Conservation (phyloP, 2,329 filamentous ascomycete species). For the Sarocladiaceae sp. region DNA sequence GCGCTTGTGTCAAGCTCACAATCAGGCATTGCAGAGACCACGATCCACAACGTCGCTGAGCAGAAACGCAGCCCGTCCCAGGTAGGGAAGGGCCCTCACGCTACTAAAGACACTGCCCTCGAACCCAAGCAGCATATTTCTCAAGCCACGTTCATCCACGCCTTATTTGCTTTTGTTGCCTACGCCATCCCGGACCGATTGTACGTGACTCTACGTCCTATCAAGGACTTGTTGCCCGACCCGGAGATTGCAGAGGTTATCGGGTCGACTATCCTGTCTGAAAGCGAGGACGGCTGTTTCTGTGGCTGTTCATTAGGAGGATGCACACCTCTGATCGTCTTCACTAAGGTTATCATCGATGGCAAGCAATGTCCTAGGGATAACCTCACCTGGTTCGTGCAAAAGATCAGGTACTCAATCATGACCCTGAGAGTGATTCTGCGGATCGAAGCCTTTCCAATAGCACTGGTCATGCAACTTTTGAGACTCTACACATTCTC, state of each 20-base stretch:
- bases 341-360: background rate
- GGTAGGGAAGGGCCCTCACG: no score
- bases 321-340: background rate
- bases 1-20: background rate
- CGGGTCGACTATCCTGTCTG: background rate
- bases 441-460: background rate
- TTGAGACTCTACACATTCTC: background rate
- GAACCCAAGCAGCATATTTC: no score
- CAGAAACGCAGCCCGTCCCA: no score
- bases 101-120: no score
- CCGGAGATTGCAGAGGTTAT: background rate
- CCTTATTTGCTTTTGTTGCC: no score
- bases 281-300: background rate
- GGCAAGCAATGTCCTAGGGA: background rate
- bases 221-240: no score
- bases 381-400: background rate
- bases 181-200: no score
- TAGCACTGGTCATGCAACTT: background rate
- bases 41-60: no score
- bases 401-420: background rate
- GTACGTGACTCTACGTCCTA: no score
- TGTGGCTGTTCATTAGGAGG: background rate
- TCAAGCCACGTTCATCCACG: no score
- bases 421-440: background rate
- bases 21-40: background rate